A percentile compares a stretch with the other conserved stretches of the same genome.
Evolutionary conservation across 2,329 filamentous ascomycete species (phyloP).

Genomic region (Zymoseptoria crescenta): DNA sequence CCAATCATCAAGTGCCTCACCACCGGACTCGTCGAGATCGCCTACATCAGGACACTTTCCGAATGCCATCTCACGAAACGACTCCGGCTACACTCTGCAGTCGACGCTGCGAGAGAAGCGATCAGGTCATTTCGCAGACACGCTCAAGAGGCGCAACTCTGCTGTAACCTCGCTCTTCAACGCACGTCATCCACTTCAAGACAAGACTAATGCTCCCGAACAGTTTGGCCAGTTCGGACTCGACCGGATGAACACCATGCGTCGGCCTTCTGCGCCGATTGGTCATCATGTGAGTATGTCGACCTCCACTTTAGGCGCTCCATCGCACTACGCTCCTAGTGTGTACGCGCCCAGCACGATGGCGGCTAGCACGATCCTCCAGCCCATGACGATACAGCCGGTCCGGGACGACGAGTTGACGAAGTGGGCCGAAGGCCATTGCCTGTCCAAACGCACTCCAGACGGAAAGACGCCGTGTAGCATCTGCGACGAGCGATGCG

Average conservation of each 20-base stretch:
- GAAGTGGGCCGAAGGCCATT: slow-evolving; percentile 80
- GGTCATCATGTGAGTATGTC: slow-evolving; percentile 50
- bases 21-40: slow-evolving; percentile 56
- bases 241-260: slow-evolving; percentile 59
- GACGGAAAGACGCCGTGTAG: slow-evolving; percentile 59
- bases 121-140: slow-evolving; percentile 69
- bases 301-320: slow-evolving; percentile 52
- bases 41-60: slow-evolving; percentile 73
- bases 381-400: slow-evolving; percentile 70
- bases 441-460: slow-evolving; percentile 56
- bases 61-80: slow-evolving; percentile 77
- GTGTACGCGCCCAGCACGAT: slow-evolving; percentile 81
- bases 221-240: slow-evolving; percentile 54
- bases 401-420: slow-evolving; percentile 71
- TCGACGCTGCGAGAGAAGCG: slow-evolving; percentile 86
- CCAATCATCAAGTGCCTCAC: slow-evolving; percentile 37
- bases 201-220: slow-evolving; percentile 26
- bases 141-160: slow-evolving; percentile 72
- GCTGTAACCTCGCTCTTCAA: slow-evolving; percentile 45
- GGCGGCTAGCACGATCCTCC: slow-evolving; percentile 80
- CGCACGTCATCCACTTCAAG: slow-evolving; percentile 18
- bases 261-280: slow-evolving; percentile 56
- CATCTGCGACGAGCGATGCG: slow-evolving; percentile 67
- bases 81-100: slow-evolving; percentile 82
- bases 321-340: slow-evolving; percentile 62